Percentiles rank a stretch among this genome's conserved stretches.
phyloP scores from a whole-genome alignment of 2,329 filamentous ascomycete genomes.

The Hortaea werneckii region DNA sequence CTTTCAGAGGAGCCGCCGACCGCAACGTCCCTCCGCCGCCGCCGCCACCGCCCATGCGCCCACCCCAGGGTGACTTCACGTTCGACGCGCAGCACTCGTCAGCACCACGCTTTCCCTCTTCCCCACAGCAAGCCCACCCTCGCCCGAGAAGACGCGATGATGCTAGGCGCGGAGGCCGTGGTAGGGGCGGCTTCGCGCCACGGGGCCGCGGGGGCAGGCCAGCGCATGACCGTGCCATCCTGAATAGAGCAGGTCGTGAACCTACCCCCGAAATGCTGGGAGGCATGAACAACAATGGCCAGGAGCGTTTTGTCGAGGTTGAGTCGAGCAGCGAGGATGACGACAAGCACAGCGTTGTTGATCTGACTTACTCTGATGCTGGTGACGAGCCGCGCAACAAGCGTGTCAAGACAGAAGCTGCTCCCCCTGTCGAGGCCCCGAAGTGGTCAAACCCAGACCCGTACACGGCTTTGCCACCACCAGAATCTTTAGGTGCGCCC shows the following conservation, averaged over 20 bases:
- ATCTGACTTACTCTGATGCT: slow-evolving; percentile 8
- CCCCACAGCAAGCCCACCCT: slow-evolving; percentile 7
- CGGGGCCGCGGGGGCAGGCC: slow-evolving; percentile 15
- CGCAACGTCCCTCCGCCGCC: slow-evolving; percentile 1
- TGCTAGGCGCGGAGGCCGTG: too few species aligned
- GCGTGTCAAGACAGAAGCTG: slow-evolving; percentile 16
- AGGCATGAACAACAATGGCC: slow-evolving; percentile 31
- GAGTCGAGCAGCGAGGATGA: slow-evolving; percentile 29
- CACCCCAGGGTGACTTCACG: slow-evolving; percentile 13
- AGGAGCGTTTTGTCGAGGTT: slow-evolving; percentile 33
- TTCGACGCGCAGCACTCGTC: slow-evolving; percentile 13
- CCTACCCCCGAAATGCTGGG: slow-evolving; percentile 35
- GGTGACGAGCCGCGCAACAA: slow-evolving; percentile 19
- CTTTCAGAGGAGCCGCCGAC: slow-evolving; percentile 17
- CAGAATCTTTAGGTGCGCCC: slow-evolving; percentile 61
- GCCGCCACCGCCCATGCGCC: too few species aligned
- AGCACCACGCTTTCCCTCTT: slow-evolving; percentile 14
- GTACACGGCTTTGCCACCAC: slow-evolving; percentile 76
- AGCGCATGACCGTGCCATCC: slow-evolving; percentile 35
- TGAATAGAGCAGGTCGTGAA: slow-evolving; percentile 28
- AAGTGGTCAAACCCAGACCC: slow-evolving; percentile 96
- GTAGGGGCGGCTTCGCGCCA: background rate
- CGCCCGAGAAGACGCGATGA: too few species aligned
- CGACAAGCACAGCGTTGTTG: slow-evolving; percentile 3
- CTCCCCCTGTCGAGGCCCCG: slow-evolving; percentile 35